Conservation (phyloP, 2,329 filamentous ascomycete genomes). For the Magnaporthiopsis incrustans region DNA sequence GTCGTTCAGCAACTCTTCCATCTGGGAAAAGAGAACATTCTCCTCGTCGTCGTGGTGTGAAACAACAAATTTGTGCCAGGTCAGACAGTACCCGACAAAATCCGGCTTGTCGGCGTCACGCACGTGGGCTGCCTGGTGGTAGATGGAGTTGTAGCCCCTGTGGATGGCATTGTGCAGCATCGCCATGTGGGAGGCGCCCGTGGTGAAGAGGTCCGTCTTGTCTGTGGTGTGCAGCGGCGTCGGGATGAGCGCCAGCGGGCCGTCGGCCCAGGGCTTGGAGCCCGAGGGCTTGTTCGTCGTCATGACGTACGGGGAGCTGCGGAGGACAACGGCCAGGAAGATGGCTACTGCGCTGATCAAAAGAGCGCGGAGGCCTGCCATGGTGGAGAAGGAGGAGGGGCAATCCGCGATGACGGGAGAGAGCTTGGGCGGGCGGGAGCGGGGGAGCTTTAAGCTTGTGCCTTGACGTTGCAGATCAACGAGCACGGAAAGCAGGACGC, state of each 20-base stretch:
- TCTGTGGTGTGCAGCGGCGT: slow-evolving; percentile 43
- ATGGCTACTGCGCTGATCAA: slow-evolving; percentile 4
- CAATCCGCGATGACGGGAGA: too few relatives aligned
- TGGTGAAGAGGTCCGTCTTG: slow-evolving; percentile 50
- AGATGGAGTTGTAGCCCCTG: slow-evolving; percentile 56
- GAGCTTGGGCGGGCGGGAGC: background rate
- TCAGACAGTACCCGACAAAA: slow-evolving; percentile 49
- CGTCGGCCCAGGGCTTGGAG: slow-evolving; percentile 41
- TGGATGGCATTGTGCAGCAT: slow-evolving; percentile 55
- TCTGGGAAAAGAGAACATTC: slow-evolving; percentile 43
- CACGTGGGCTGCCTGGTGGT: slow-evolving; percentile 47
- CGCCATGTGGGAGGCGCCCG: slow-evolving; percentile 52
- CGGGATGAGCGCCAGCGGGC: slow-evolving; percentile 43
- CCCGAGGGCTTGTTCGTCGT: slow-evolving; percentile 21
- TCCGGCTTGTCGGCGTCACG: slow-evolving; percentile 41
- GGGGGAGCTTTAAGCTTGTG: background rate
- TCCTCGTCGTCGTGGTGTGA: slow-evolving; percentile 57
- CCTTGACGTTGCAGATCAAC: background rate
- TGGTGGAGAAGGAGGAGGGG: background rate
- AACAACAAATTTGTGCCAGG: slow-evolving; percentile 51
- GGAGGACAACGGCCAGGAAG: slow-evolving; percentile 27
- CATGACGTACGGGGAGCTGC: slow-evolving; percentile 31
- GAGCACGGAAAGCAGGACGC: too few relatives aligned
- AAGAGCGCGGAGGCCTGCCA: background rate
- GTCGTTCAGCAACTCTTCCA: slow-evolving; percentile 43